Evolutionary conservation across 305 asterid species (phyloP).

Genomic region (Fraxinus greggii): DNA sequence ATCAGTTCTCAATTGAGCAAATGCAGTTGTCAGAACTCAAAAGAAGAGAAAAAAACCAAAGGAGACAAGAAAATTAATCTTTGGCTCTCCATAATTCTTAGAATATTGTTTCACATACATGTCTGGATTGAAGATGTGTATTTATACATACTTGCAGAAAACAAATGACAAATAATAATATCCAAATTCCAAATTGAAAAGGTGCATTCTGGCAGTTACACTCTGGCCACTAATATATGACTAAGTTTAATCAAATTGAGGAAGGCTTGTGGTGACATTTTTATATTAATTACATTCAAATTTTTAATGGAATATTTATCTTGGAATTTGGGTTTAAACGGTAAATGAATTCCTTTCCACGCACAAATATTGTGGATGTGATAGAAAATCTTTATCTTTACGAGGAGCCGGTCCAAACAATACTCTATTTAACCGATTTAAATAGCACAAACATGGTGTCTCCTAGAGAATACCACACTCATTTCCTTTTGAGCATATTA

Average conservation of each 20-base stretch:
- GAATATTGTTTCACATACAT: slow-evolving; percentile 22
- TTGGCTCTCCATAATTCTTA: slow-evolving; percentile 32
- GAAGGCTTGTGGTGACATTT: background rate
- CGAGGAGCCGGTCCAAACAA: too few relatives aligned
- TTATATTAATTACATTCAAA: background rate
- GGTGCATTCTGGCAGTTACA: slow-evolving; percentile 2
- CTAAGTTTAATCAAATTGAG: slow-evolving; percentile 11
- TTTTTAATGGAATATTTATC: slow-evolving; percentile 10
- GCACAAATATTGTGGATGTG: too few relatives aligned
- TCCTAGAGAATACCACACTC: too few relatives aligned
- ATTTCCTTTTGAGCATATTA: background rate
- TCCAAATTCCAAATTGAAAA: background rate
- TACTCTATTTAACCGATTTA: too few relatives aligned
- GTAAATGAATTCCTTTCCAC: background rate
- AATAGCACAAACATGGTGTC: too few relatives aligned
- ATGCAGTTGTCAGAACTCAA: slow-evolving; percentile 8
- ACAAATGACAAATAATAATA: slow-evolving; percentile 14
- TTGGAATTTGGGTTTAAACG: slow-evolving; percentile 7
- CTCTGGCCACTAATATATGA: slow-evolving; percentile 27
- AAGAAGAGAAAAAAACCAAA: slow-evolving; percentile 20
- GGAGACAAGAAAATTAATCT: slow-evolving; percentile 19
- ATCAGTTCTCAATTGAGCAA: slow-evolving; percentile 41
- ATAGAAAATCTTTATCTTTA: background rate
- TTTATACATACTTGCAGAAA: slow-evolving; percentile 16
- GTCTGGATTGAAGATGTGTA: slow-evolving; percentile 1